Conservation (phyloP, 306 rosid genomes). For the Fagus sylvatica region DNA sequence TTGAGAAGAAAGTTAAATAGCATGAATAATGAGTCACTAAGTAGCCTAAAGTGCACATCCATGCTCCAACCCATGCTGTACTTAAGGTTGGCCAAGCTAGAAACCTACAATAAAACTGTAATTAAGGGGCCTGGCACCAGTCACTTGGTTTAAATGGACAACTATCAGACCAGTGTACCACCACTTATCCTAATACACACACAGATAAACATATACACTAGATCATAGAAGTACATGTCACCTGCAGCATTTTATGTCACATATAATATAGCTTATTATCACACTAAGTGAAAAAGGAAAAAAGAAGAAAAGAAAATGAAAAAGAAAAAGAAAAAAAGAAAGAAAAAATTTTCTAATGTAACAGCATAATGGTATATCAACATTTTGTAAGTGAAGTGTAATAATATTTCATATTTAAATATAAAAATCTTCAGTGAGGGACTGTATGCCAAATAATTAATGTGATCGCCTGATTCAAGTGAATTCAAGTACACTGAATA, state of each 20-base stretch:
- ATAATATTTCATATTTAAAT: not conserved
- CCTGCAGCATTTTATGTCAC: not conserved
- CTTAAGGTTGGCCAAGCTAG: not conserved
- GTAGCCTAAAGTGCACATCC: not conserved
- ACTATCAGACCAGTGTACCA: not conserved
- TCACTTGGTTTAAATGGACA: not conserved
- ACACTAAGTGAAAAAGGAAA: not conserved
- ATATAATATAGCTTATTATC: not conserved
- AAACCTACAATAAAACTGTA: not conserved
- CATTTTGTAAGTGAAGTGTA: not conserved
- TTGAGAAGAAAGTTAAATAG: not conserved
- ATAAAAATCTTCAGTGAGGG: not conserved
- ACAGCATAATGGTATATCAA: not conserved
- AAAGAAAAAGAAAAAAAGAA: not conserved
- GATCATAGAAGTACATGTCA: not conserved
- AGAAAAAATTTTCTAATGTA: too few species aligned
- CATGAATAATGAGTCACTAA: not conserved
- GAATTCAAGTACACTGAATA: slow-evolving; percentile 1
- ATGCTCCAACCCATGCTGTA: not conserved
- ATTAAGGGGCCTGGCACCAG: not conserved
- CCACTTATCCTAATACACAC: not conserved
- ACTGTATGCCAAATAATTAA: not conserved
- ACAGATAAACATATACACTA: not conserved
- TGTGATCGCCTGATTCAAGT: not conserved
- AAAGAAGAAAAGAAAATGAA: not conserved